Evolutionary conservation across 441 rosid species (phyloP).

Genomic region (Populus hybrid): DNA sequence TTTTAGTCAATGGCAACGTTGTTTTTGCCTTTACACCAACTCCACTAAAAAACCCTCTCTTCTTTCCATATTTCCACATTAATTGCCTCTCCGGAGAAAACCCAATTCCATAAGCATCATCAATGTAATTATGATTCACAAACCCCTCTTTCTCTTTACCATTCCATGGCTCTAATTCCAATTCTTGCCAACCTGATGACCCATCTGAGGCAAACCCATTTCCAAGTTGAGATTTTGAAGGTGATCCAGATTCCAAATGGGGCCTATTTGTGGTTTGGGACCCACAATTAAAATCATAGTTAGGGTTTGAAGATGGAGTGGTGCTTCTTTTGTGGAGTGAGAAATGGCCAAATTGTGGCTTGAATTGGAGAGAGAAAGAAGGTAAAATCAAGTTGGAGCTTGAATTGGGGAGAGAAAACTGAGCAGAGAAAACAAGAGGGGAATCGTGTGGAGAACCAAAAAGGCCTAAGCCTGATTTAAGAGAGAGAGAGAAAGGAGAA

Average conservation of each 20-base stretch:
- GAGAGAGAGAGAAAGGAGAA: too few species aligned
- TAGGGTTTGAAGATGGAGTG: constrained; percentile 30
- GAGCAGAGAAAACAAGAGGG: constrained; percentile 45
- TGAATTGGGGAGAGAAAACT: constrained; percentile 34
- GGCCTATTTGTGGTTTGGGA: constrained; percentile 8
- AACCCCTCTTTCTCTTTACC: constrained; percentile 20
- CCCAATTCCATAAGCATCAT: constrained; percentile 23
- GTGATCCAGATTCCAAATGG: constrained; percentile 20
- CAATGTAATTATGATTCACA: constrained; percentile 3
- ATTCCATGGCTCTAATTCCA: constrained; percentile 40
- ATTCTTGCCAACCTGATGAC: constrained; percentile 47
- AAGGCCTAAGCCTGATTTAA: constrained; percentile 55
- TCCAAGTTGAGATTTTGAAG: constrained; percentile 23
- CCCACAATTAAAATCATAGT: constrained; percentile 10
- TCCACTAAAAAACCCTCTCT: constrained; percentile 26
- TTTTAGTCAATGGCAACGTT: constrained; percentile 36
- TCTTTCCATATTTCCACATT: constrained; percentile 21
- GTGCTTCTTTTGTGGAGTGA: constrained; percentile 31
- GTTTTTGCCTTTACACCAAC: constrained; percentile 41
- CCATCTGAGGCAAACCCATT: constrained; percentile 28
- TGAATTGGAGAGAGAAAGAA: constrained; percentile 28
- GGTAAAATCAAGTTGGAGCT: constrained; percentile 31
- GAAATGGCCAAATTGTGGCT: constrained; percentile 55
- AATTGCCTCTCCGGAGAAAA: constrained; percentile 21
- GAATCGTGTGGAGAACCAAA: constrained; percentile 54